A percentile compares a stretch with the other conserved stretches of the same genome.
These are phyloP conservation scores for Sporisorium sorghi DNA, from an alignment of 1,284 basidiomycete genomes.

Conservation along the genomic window DNA sequence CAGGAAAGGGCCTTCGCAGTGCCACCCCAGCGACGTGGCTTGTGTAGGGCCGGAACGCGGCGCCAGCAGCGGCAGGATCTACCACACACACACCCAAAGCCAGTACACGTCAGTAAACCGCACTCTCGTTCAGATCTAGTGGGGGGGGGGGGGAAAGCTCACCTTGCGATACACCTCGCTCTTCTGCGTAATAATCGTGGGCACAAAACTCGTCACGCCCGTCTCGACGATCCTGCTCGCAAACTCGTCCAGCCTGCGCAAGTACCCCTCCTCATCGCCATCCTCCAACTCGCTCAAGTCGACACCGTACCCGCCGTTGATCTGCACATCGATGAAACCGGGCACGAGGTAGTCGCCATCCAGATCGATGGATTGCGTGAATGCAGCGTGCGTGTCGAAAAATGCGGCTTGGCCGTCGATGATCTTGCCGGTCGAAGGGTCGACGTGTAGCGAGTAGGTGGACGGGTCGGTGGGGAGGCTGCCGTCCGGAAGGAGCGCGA, in stretches of 20 bases:
- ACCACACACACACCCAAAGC: conserved; percentile 58
- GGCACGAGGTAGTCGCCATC: conserved; percentile 72
- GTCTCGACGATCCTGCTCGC: conserved; percentile 84
- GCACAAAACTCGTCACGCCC: conserved; percentile 82
- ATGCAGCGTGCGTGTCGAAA: conserved; percentile 17
- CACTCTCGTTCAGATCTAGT: too few relatives aligned
- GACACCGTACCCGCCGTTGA: conserved; percentile 88
- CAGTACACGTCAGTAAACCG: neutral
- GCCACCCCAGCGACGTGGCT: conserved; percentile 79
- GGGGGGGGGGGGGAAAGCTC: neutral
- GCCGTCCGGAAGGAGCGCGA: conserved; percentile 37
- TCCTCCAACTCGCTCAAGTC: conserved; percentile 79
- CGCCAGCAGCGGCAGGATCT: conserved; percentile 74
- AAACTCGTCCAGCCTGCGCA: conserved; percentile 76
- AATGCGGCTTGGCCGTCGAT: conserved; percentile 44
- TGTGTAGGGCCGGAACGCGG: conserved; percentile 71
- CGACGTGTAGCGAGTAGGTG: conserved; percentile 39
- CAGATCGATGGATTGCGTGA: conserved; percentile 30
- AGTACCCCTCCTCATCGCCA: conserved; percentile 69
- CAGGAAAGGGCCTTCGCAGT: conserved; percentile 89
- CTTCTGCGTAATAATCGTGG: conserved; percentile 38
- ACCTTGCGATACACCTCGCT: conserved; percentile 46
- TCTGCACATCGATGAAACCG: conserved; percentile 82
- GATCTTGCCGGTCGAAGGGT: conserved; percentile 22
- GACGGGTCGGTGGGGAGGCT: conserved; percentile 12